A percentile compares a stretch with the other conserved stretches of the same genome.
These are phyloP conservation scores for Podaxis sp. DNA, from an alignment of 768 basidiomycete species.

Conservation along the genomic window DNA sequence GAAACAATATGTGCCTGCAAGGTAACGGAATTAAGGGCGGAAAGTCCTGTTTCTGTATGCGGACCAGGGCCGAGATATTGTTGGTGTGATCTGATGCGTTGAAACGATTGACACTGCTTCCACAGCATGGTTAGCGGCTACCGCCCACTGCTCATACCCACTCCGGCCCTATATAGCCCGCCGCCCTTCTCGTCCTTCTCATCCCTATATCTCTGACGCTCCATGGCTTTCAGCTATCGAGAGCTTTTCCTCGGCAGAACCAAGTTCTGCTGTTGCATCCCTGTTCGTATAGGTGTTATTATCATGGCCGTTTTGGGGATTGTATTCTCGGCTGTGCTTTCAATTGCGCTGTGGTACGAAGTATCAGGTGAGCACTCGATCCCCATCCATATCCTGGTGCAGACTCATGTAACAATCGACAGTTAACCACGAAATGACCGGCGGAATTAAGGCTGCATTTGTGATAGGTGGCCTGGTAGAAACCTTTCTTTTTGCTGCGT, in stretches of 20 bases:
- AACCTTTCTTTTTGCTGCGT: conserved; percentile 50
- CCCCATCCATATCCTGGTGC: not conserved
- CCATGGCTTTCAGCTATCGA: conserved; percentile 45
- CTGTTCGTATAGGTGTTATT: conserved; percentile 61
- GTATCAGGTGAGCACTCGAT: conserved; percentile 46
- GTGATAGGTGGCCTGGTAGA: conserved; percentile 53
- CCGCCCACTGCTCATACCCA: not conserved
- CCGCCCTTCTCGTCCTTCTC: not conserved
- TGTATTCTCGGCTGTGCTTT: conserved; percentile 51
- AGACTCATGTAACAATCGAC: conserved; percentile 3
- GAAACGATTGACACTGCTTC: conserved; percentile 11
- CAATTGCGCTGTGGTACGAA: conserved; percentile 62
- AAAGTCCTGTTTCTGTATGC: not conserved
- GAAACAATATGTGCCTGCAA: not conserved
- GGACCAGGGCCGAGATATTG: not conserved
- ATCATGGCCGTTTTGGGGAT: conserved; percentile 54
- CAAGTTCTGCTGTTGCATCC: conserved; percentile 63
- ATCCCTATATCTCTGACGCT: not conserved
- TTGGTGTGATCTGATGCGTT: not conserved
- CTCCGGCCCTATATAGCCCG: not conserved
- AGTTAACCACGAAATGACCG: conserved; percentile 37
- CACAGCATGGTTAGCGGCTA: conserved; percentile 5
- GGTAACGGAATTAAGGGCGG: not conserved
- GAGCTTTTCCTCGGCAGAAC: conserved; percentile 48
- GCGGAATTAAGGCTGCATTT: conserved; percentile 40